Percentiles rank a stretch among this genome's conserved stretches.
These are phyloP conservation scores for Hygrophoropsis aurantiaca DNA, from an alignment of 768 basidiomycete genomes.

Conservation along the genomic window DNA sequence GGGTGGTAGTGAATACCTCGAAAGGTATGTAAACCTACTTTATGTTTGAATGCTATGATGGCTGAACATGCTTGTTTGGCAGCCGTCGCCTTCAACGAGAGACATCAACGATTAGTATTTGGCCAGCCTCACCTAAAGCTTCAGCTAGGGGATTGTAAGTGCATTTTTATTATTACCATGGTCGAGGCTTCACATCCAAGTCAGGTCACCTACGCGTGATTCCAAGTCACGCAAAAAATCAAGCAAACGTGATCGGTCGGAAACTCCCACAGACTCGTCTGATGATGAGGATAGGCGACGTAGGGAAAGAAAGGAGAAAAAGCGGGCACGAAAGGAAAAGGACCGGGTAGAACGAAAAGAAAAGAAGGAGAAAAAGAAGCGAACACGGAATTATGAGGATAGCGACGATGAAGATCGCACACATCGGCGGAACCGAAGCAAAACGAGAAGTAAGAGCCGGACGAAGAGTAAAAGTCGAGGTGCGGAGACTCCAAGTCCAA, in stretches of 20 bases:
- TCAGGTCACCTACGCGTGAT: conserved; percentile 58
- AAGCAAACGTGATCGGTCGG: conserved; percentile 54
- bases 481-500: conserved; percentile 29
- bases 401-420: conserved; percentile 39
- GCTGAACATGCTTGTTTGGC: not conserved
- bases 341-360: conserved; percentile 42
- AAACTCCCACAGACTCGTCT: conserved; percentile 41
- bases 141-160: conserved; percentile 59
- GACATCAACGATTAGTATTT: conserved; percentile 56
- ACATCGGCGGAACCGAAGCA: conserved; percentile 26
- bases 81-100: conserved; percentile 76
- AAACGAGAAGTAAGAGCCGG: conserved; percentile 25
- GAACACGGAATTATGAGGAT: conserved; percentile 34
- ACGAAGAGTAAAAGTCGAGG: conserved; percentile 34
- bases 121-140: conserved; percentile 80
- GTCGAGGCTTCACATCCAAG: not conserved
- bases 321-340: conserved; percentile 50
- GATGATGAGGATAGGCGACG: conserved; percentile 59
- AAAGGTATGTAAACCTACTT: conserved; percentile 49
- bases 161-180: not conserved
- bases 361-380: conserved; percentile 36
- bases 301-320: conserved; percentile 60
- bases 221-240: conserved; percentile 55
- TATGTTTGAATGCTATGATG: not conserved
- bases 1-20: conserved; percentile 54